These are phyloP conservation scores for Cryptosporidium tyzzeri DNA, from an alignment of 169 alveolate species.

Conservation along the genomic window DNA sequence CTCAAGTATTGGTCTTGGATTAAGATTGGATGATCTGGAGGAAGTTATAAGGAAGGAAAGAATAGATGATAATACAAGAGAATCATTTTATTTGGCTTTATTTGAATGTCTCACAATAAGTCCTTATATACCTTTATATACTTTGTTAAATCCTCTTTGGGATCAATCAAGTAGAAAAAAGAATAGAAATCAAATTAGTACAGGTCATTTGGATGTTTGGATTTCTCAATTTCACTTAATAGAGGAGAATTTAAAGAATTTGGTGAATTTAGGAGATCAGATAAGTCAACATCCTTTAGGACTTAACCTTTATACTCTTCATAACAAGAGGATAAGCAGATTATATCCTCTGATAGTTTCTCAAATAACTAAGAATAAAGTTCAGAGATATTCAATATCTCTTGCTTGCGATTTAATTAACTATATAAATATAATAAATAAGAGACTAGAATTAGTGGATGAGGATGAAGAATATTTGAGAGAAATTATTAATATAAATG, in stretches of 20 bases:
- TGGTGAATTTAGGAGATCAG: constrained; percentile 29
- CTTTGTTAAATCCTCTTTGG: constrained; percentile 66
- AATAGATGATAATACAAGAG: constrained; percentile 16
- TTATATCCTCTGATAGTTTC: constrained; percentile 64
- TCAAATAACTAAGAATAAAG: constrained; percentile 58
- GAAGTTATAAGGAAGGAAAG: not conserved
- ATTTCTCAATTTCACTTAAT: constrained; percentile 62
- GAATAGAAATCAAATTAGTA: not conserved
- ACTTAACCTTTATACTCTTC: not conserved
- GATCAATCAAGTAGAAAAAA: constrained; percentile 65
- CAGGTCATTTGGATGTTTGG: constrained; percentile 68
- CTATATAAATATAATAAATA: constrained; percentile 36
- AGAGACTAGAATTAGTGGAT: constrained; percentile 6
- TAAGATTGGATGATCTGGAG: not conserved
- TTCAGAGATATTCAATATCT: constrained; percentile 65
- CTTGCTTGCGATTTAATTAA: constrained; percentile 39
- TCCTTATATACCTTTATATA: constrained; percentile 55
- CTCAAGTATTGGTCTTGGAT: not conserved
- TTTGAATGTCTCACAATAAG: constrained; percentile 43
- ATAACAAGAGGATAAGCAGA: constrained; percentile 63
- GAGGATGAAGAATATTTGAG: not conserved
- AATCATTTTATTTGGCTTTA: constrained; percentile 27
- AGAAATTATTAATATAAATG: not conserved
- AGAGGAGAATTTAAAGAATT: constrained; percentile 26
- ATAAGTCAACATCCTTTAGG: not conserved